A percentile compares a stretch with the other conserved stretches of the same genome.
These are phyloP conservation scores for Piper longum DNA, from an alignment of 164 flowering plant genomes.

Conservation along the genomic window DNA sequence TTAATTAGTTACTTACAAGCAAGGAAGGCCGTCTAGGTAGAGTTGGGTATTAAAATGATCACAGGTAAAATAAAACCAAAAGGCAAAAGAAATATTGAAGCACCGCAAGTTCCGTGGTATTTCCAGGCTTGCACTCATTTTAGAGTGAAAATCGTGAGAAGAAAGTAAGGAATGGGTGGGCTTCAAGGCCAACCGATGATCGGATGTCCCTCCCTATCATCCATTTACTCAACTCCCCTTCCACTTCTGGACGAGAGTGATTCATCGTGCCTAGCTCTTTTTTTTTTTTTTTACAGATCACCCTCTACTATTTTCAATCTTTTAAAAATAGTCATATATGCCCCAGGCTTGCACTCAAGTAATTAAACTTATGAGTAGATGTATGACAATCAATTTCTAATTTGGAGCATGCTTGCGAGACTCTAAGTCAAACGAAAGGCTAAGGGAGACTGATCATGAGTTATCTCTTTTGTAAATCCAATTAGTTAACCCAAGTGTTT, in stretches of 20 bases:
- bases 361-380: no score
- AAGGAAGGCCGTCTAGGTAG: background rate
- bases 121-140: slow-evolving; percentile 52
- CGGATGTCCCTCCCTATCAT: slow-evolving; percentile 8
- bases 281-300: background rate
- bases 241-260: slow-evolving; percentile 5
- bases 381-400: no score
- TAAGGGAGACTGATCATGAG: background rate
- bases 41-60: background rate
- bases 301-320: background rate
- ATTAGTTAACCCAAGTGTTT: background rate
- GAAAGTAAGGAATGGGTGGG: slow-evolving; percentile 22
- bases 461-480: background rate
- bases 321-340: no score
- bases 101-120: slow-evolving; percentile 32
- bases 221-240: background rate
- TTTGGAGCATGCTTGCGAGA: no score
- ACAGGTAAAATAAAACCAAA: background rate
- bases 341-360: no score
- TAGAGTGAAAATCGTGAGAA: slow-evolving; percentile 23
- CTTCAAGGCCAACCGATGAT: slow-evolving; percentile 23
- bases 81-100: slow-evolving; percentile 10
- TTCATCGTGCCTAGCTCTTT: slow-evolving; percentile 6
- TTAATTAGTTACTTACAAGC: no score
- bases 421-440: no score